Base-by-base conservation (phyloP, 164 flowering plant species). In the Sedum album region DNA sequence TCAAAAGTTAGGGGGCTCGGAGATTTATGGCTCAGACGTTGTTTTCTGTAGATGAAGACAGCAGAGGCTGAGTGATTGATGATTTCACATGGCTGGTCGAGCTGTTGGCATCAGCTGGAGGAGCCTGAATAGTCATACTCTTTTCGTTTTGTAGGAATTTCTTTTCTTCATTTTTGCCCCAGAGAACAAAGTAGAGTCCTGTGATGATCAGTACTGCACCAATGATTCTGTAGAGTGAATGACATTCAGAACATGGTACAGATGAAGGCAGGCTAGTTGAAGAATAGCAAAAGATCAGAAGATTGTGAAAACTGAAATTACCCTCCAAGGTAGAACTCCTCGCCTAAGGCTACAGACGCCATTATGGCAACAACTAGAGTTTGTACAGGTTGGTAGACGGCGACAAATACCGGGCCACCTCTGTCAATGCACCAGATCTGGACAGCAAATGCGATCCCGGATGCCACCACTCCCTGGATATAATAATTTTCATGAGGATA, bases 341-440 rank as follows among this genome's bases (percentile, higher is more conserved):
- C 99, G 31, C 99, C 97, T 44, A 95, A 79, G 69, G 93, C 90
- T 25, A 89, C n/a, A 73, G 99, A 90, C 17, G 99, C 88, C 90
- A 87, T 86, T 68, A 95, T 82, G 33, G 99, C 99, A 72, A 95
- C 99, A 61, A 95, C 97, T 10, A 95, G 80, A 66, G 99, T 95
- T 83, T 95, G 99, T 49, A 95, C 99, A 31, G 99, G 99, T 72
- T 95, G 99, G 71, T 95, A 95, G 28, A 95, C 96, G 0, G 99
- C 99, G 7, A 95, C 99, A 74, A 95, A 95, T 66, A 95, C 99
- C 0, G 99, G 99, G 78, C 99, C 99, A 14, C 99, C 99, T 73
- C 97, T 92, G 81, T 95, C 96, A 36, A 95, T 95, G 90, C 99
- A 95, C 99, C 99, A 95, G 73, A 95, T 95, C 86, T 95, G 99